Evolutionary conservation across 139 green algal species (phyloP).

Genomic region (Ostreobium quekettii): DNA sequence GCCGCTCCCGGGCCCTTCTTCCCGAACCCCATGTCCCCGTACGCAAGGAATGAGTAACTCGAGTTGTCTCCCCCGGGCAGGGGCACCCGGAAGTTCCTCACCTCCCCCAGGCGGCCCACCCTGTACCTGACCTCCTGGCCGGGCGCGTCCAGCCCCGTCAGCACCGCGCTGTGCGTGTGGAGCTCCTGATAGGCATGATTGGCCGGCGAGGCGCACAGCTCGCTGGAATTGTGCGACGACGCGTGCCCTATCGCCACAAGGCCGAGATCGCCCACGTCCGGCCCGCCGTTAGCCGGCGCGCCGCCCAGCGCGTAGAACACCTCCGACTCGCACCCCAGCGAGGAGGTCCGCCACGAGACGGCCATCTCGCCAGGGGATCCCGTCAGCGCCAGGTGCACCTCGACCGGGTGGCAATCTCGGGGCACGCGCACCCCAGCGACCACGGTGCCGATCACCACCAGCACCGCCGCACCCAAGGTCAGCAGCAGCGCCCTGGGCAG

Average conservation of each 20-base stretch:
- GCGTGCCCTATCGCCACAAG: neutral
- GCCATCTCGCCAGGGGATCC: neutral
- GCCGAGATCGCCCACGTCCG: neutral
- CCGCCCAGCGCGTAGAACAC: neutral
- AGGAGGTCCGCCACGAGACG: constrained; percentile 5
- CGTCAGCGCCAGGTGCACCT: constrained; percentile 11
- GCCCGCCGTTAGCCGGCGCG: neutral
- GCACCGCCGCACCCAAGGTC: too few species aligned
- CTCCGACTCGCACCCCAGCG: neutral
- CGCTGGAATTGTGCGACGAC: neutral
- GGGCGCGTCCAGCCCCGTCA: neutral
- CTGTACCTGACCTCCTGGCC: neutral
- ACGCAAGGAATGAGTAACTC: neutral
- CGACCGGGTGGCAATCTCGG: neutral
- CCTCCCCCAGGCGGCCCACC: neutral
- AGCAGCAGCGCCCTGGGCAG: too few species aligned
- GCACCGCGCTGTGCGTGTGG: neutral
- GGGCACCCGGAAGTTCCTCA: neutral
- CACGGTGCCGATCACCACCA: too few species aligned
- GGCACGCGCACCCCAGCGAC: too few species aligned
- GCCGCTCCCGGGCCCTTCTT: neutral
- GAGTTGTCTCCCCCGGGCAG: neutral
- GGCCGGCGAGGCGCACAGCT: neutral
- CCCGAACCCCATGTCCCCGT: neutral
- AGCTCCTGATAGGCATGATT: neutral